Evolutionary conservation across 1,284 basidiomycete genomes (phyloP).

Genomic region (Sanguinoderma infundibulare): DNA sequence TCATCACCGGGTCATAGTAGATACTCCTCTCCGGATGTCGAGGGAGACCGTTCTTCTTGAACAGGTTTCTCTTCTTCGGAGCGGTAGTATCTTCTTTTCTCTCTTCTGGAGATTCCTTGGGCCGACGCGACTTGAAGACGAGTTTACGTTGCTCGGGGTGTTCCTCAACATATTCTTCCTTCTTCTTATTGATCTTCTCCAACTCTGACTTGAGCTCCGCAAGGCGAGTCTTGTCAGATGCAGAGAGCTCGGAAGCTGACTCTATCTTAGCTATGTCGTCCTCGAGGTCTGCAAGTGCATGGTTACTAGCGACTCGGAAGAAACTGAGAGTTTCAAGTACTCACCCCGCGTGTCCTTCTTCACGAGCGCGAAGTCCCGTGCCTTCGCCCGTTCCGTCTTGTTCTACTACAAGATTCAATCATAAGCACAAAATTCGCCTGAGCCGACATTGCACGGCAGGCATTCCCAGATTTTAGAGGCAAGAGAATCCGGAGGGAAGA

Average conservation of each 20-base stretch:
- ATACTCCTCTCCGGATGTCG: conserved; percentile 87
- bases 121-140: conserved; percentile 63
- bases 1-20: conserved; percentile 93
- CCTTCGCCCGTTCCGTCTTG: conserved; percentile 79
- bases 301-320: not conserved
- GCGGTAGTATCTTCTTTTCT: conserved; percentile 40
- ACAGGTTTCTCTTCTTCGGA: conserved; percentile 65
- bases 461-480: too few species aligned
- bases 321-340: conserved; percentile 14
- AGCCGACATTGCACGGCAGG: not conserved
- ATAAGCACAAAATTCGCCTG: conserved; percentile 15
- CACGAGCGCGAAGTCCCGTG: conserved; percentile 80
- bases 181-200: conserved; percentile 79
- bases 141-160: conserved; percentile 88
- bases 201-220: conserved; percentile 78
- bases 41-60: conserved; percentile 82
- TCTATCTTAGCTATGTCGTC: conserved; percentile 73
- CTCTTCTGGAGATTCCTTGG: conserved; percentile 50
- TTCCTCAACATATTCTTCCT: conserved; percentile 88
- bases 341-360: conserved; percentile 87
- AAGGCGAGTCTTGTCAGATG: conserved; percentile 59
- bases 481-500: too few species aligned
- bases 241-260: conserved; percentile 44
- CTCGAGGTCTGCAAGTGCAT: conserved; percentile 57
- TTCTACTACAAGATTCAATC: conserved; percentile 68